Base-by-base conservation (phyloP, 192 early-diverging fungal species). In the Lunasporangiospora selenospora region DNA sequence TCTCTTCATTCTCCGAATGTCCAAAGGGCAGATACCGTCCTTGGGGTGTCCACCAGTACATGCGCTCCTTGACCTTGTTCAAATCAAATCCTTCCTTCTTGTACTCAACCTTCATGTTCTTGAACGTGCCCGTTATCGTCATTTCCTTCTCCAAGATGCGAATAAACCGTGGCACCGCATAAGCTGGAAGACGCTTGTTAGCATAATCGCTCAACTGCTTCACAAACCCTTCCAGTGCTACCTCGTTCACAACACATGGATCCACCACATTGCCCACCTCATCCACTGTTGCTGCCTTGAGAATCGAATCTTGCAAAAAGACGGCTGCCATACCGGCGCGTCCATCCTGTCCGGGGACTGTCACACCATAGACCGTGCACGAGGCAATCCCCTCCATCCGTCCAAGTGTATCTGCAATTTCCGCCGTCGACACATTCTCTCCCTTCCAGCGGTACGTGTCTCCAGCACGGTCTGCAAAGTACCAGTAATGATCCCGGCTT, bases 361-460 rank as follows among this genome's bases (percentile, higher is more conserved):
- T 24, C 7, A 83, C 81, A 32, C 89, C 89, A 50, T 91, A 91
- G 3, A 91, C 81, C 27, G 87, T 88, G 30, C 83, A 80, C 31
- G 88, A 81, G 0, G 66, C 38, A 10, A 91, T 61, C 3, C 77
- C 83, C 1, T 85, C 82, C 26, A 75, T 83, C 11, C 57, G 52
- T 13, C 75, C 76, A 21, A 91, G 15, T 16, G 75, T 75, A 46
- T 89, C 81, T 0, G 80, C 81, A 15, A 91, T 81, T 62, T 91
- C 88, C n/a, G 80, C 77, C 7, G 82, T 81, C 15, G 77, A 75
- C 18, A 88, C 84, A 43, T 86, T 84, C 57, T 86, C 85, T 3
- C 82, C 78, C 47, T 89, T 89, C 90, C 89, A 90, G 12, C 90
- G 65, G 59, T 85, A 92, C 15, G 90, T 88, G 40, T 92, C 89